Conservation (phyloP, 78 protist genomes). For the Isochrysis galbana region DNA sequence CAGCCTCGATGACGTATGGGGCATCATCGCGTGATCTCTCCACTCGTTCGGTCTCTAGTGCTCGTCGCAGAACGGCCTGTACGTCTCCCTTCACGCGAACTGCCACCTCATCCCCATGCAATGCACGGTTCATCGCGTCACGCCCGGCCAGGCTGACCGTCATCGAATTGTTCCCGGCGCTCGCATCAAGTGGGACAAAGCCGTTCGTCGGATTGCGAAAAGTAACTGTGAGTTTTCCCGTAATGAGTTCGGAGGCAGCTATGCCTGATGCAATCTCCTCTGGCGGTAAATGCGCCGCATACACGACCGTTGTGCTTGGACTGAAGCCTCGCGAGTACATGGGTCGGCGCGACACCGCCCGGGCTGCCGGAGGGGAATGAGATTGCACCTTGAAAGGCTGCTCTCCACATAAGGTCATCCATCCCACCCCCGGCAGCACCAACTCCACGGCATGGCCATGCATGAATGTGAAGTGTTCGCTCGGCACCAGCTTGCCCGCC, state of each 20-base stretch:
- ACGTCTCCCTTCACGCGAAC: background rate
- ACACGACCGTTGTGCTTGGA: no score
- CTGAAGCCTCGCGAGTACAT: no score
- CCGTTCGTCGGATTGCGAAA: background rate
- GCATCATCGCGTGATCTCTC: no score
- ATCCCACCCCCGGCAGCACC: background rate
- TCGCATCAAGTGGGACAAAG: background rate
- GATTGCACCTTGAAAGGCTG: background rate
- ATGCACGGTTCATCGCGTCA: constrained; percentile 30
- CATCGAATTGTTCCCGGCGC: background rate
- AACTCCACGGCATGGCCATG: background rate
- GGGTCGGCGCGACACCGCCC: background rate
- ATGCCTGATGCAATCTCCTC: background rate
- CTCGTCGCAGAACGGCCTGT: no score
- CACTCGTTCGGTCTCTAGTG: no score
- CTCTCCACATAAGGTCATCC: background rate
- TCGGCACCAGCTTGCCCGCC: no score
- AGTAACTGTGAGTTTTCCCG: background rate
- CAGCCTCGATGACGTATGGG: no score
- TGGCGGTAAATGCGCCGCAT: background rate
- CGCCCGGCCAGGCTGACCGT: background rate
- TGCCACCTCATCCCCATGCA: constrained; percentile 42
- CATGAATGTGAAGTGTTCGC: background rate
- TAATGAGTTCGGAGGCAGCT: background rate
- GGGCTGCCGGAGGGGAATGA: background rate